Evolutionary conservation across 1,139 yeast genomes (phyloP).

Genomic region (Saccharomyces hybrid): DNA sequence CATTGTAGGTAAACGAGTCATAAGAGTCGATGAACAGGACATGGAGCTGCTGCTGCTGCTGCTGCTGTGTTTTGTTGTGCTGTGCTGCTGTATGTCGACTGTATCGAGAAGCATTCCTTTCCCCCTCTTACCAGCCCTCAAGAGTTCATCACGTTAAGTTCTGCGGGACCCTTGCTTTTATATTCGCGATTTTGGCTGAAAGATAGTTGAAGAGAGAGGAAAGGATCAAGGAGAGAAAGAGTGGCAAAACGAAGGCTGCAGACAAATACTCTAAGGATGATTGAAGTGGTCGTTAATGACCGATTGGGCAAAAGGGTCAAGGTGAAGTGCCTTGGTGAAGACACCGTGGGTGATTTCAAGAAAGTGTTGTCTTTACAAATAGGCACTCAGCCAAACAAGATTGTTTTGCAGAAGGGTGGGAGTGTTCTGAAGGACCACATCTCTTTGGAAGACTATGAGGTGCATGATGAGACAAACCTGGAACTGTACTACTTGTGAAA

Average conservation of each 20-base stretch:
- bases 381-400: constrained; percentile 47
- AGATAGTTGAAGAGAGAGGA: neutral
- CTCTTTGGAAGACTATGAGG: constrained; percentile 83
- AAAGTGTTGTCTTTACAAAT: constrained; percentile 74
- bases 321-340: constrained; percentile 80
- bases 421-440: constrained; percentile 83
- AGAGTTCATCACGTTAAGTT: neutral
- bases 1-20: constrained; percentile 87
- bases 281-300: constrained; percentile 45
- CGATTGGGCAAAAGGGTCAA: constrained; percentile 74
- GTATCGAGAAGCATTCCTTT: neutral
- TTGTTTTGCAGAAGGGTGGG: constrained; percentile 68
- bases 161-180: neutral
- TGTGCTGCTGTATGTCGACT: constrained; percentile 4
- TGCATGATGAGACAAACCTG: constrained; percentile 80
- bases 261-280: constrained; percentile 30
- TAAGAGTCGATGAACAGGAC: constrained; percentile 77
- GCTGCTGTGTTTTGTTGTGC: too few species aligned
- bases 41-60: constrained; percentile 13
- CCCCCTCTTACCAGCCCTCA: neutral
- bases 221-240: neutral
- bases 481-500: constrained; percentile 65
- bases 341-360: constrained; percentile 88
- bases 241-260: neutral
- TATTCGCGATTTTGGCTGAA: neutral